Evolutionary conservation across 2,329 filamentous ascomycete genomes (phyloP), one percentile per base, ranked within the genome.

Genomic region (Stachybotrys elegans): DNA sequence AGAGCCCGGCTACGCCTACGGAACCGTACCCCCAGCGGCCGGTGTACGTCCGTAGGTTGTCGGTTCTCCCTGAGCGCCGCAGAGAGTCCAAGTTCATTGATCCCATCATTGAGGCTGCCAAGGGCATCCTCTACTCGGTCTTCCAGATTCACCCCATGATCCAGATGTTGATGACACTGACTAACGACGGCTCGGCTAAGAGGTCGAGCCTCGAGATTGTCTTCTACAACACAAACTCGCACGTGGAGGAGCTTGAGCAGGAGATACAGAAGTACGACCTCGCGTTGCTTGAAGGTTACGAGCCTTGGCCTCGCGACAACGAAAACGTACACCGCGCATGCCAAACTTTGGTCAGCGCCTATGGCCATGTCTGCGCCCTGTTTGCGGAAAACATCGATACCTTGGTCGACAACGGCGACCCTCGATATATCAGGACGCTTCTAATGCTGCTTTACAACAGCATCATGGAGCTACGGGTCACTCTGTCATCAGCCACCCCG

Each of bases 131-230:
- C 3, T 84, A 83, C 57, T 79, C 81, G 4, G 73, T 84, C 22
- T 84, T 84, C 49, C 80, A 84, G 57, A 80, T 84, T 21, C 81
- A 85, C 49, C 81, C 81, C 5, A 79, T 80, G 64, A 82, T 85
- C 47, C 80, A 84, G 59, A 79, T 78, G 62, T 67, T 85, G 43
- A 79, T 83, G 61, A 72, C 76, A 35, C 67, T 84, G 40, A 76
- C 79, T 39, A 78, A 73, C 51, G 79, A 84, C 47, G 77, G 75
- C 23, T 78, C 77, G 9, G 67, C 73, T 19, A 81, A 81, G 56
- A 69, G 79, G 40, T 83, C 80, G 4, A 83, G 79, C 50, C 72
- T 85, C 11, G 81, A 84, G 54, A 76, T 81, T 45, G 79, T 84
- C 22, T 81, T 84, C 48, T 84, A 83, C 61, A 83, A 83, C 57